Conservation (phyloP, 2,329 filamentous ascomycete genomes). For the Aspergillus melleus region DNA sequence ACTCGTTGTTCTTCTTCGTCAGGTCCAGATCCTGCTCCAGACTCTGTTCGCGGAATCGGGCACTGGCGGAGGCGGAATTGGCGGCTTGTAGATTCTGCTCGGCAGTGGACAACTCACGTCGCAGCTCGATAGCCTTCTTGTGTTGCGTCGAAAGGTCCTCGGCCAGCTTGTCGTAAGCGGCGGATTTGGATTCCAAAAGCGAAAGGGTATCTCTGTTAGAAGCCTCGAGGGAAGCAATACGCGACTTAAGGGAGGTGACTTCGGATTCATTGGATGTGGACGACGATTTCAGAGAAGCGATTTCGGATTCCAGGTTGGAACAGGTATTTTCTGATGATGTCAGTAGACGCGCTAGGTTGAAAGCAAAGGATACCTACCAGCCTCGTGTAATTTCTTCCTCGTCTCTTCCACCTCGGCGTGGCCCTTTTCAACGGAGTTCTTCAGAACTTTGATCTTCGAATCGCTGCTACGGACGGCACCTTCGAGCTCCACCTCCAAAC, state of each 20-base stretch:
- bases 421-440: constrained; percentile 77
- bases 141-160: constrained; percentile 87
- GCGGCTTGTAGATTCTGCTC: constrained; percentile 83
- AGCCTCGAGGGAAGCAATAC: constrained; percentile 82
- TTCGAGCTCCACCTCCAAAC: constrained; percentile 88
- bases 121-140: constrained; percentile 79
- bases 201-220: constrained; percentile 89
- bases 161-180: constrained; percentile 79
- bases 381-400: constrained; percentile 75
- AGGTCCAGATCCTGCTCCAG: constrained; percentile 88
- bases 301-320: constrained; percentile 75
- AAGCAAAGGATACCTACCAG: constrained; percentile 58
- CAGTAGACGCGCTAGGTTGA: constrained; percentile 12
- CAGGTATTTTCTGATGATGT: constrained; percentile 67
- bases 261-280: constrained; percentile 66
- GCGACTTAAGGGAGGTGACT: constrained; percentile 73
- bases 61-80: constrained; percentile 74
- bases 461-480: constrained; percentile 83
- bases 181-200: constrained; percentile 85
- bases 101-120: constrained; percentile 75
- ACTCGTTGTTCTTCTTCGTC: constrained; percentile 86
- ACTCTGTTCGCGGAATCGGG: constrained; percentile 87
- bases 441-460: constrained; percentile 77
- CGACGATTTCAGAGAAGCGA: constrained; percentile 74
- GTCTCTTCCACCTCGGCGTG: constrained; percentile 81